Base-by-base conservation (phyloP, 805 yeast species). In the Clavispora vitiphila region DNA sequence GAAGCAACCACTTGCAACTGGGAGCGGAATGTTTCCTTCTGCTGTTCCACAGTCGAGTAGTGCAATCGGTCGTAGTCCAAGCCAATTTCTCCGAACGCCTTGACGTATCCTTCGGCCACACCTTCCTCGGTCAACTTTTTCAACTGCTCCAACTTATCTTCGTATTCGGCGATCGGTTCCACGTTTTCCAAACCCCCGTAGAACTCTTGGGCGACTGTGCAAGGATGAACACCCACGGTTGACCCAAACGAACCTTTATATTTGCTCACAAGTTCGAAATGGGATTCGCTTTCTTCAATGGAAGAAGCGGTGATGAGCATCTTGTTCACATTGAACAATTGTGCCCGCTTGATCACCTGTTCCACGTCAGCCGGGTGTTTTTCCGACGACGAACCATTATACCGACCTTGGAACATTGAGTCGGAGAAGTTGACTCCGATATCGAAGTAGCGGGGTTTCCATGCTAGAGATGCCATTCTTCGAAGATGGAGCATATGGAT, bases 211-310 rank as follows among this genome's bases (percentile, higher is more conserved):
- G 72, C 69, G 0, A 89, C 95, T 14, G 83, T 71, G 62, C 99
- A 91, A 0, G 99, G 99, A 65, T 93, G 99, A 2, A 91, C 95
- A 10, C 99, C 99, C 2, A 81, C 90, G 0, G 99, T 93, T 19
- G 85, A 78, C 46, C 66, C 75, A 48, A 61, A 63, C 12, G 47
- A 53, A 8, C 54, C 56, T 4, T 66, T 64, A 42, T 64, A 61
- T 38, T 60, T 46, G 3, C 56, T 47, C 30, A 85, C 80, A 23
- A 90, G 55, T 12, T 71, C 73, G 14, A 86, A 60, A 7, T 89
- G 84, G n/a, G 69, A 65, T 26, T 59, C 53, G 16, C 90, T 79
- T 52, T 91, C 96, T 1, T 60, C 55, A 6, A 88, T 65, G 2
- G 84, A 78, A 0, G 96, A 82, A 0, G 97, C 97, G 0, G 98